These are phyloP conservation scores for Hypoxylon sp. DNA, from an alignment of 2,329 filamentous ascomycete species.

Conservation along the genomic window DNA sequence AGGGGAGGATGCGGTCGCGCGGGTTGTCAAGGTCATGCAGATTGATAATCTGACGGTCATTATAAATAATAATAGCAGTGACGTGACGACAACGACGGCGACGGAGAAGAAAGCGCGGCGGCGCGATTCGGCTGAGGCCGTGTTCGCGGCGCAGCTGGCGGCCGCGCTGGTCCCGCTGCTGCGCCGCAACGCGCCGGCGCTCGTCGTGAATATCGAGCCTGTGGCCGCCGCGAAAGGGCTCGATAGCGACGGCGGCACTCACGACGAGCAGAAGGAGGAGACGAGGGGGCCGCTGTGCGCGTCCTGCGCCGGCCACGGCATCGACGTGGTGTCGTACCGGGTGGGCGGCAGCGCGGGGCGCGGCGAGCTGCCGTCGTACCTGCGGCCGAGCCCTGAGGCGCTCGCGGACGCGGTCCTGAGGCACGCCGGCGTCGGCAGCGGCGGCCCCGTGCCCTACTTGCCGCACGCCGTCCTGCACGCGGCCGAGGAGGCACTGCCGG, in stretches of 20 bases:
- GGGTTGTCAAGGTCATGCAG: slow-evolving; percentile 35
- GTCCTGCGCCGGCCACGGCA: not conserved
- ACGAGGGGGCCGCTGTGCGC: not conserved
- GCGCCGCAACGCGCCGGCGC: slow-evolving; percentile 22
- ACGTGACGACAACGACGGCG: too few relatives aligned
- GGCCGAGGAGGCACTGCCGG: not conserved
- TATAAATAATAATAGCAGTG: slow-evolving; percentile 60
- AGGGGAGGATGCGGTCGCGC: slow-evolving; percentile 47
- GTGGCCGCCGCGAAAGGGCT: not conserved
- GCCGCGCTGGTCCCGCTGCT: slow-evolving; percentile 35
- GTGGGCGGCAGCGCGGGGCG: not conserved
- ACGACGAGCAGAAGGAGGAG: too few relatives aligned
- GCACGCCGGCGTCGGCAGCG: slow-evolving; percentile 1
- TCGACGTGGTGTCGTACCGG: slow-evolving; percentile 7
- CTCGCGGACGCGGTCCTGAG: slow-evolving; percentile 14
- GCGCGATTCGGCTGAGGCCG: slow-evolving; percentile 38
- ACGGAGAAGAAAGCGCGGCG: slow-evolving; percentile 48
- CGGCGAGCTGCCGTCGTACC: not conserved
- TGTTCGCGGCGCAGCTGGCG: slow-evolving; percentile 31
- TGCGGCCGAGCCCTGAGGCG: not conserved
- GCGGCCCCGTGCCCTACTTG: slow-evolving; percentile 2
- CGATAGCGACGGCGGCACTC: too few relatives aligned
- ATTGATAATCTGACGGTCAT: slow-evolving; percentile 55
- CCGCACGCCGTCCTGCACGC: slow-evolving; percentile 12
- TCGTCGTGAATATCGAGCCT: slow-evolving; percentile 37